Percentiles rank a stretch among this genome's conserved stretches.
Conservation (phyloP, 768 basidiomycete species). For the Crepidotus variabilis region DNA sequence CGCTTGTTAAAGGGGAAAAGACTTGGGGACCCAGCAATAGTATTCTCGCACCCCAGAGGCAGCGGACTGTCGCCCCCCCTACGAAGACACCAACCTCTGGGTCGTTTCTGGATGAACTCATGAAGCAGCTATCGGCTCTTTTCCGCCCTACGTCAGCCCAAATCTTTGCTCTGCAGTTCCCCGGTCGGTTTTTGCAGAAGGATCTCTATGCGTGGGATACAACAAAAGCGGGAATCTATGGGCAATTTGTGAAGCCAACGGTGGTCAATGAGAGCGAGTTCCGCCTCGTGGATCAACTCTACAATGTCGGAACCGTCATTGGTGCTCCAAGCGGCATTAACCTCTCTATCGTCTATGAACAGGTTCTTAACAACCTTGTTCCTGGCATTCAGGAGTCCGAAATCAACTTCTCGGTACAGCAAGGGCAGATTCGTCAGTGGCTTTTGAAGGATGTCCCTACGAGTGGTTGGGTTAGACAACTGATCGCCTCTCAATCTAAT, state of each 20-base stretch:
- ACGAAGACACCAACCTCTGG: constrained; percentile 4
- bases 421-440: constrained; percentile 22
- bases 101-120: constrained; percentile 12
- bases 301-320: constrained; percentile 18
- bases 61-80: background rate
- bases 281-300: constrained; percentile 23
- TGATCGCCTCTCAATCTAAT: constrained; percentile 13
- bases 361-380: constrained; percentile 23
- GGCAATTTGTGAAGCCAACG: constrained; percentile 23
- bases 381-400: constrained; percentile 13
- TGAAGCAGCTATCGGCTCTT: constrained; percentile 14
- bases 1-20: background rate
- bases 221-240: constrained; percentile 20
- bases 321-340: constrained; percentile 22
- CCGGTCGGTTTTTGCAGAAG: constrained; percentile 20
- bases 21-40: background rate
- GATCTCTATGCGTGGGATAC: constrained; percentile 23
- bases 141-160: constrained; percentile 21
- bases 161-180: constrained; percentile 24
- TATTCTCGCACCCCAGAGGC: background rate
- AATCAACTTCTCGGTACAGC: constrained; percentile 16
- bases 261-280: constrained; percentile 26
- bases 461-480: constrained; percentile 16
- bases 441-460: constrained; percentile 20
- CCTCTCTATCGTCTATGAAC: constrained; percentile 24